These are phyloP conservation scores for Neurospora sp. DNA, from an alignment of 495 filamentous ascomycete genomes.

Conservation along the genomic window DNA sequence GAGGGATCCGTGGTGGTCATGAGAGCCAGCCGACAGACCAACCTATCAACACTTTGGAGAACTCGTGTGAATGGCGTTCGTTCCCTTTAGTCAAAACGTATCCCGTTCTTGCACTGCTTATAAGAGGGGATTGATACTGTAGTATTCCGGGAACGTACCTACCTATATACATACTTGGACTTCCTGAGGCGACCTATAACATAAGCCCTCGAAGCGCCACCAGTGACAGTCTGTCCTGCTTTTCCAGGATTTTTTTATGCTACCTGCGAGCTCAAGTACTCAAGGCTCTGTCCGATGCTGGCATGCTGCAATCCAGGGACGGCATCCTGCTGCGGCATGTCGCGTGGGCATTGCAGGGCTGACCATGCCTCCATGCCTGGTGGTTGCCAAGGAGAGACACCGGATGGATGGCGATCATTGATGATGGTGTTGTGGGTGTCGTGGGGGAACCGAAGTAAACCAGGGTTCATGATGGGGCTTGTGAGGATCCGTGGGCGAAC, in stretches of 20 bases:
- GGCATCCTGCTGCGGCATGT: neutral
- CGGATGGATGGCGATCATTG: neutral
- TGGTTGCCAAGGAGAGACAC: neutral
- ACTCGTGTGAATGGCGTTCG: neutral
- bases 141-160: neutral
- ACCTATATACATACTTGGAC: neutral
- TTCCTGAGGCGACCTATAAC: neutral
- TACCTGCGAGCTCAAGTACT: neutral
- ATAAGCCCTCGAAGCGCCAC: neutral
- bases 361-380: neutral
- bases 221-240: neutral
- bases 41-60: neutral
- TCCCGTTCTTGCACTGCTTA: neutral
- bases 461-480: neutral
- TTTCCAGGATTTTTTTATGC: neutral
- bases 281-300: neutral
- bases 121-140: neutral
- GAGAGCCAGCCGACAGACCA: neutral
- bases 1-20: neutral
- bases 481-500: too few species aligned
- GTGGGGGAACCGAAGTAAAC: neutral
- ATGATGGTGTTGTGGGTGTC: neutral
- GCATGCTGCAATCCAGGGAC: neutral
- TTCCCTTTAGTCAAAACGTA: neutral
- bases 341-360: neutral